These are phyloP conservation scores for Triangularia setosa DNA, from an alignment of 2,329 filamentous ascomycete species.

Conservation along the genomic window DNA sequence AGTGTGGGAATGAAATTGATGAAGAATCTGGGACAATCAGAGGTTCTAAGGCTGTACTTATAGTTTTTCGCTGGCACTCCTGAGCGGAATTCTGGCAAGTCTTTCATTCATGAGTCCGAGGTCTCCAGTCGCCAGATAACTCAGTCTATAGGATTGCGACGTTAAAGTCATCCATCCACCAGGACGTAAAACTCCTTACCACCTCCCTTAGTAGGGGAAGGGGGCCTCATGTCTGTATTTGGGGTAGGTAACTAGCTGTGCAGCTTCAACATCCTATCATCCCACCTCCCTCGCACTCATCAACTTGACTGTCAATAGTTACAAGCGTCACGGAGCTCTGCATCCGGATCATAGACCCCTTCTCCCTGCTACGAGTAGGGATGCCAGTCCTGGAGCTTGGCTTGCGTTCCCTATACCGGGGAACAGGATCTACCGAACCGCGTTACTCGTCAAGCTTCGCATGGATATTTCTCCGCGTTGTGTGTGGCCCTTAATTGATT, in stretches of 20 bases:
- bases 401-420: background rate
- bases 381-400: background rate
- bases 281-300: too few relatives aligned
- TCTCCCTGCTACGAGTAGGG: background rate
- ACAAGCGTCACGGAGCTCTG: background rate
- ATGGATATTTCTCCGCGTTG: too few relatives aligned
- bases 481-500: too few relatives aligned
- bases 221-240: too few relatives aligned
- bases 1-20: background rate
- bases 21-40: background rate
- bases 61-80: background rate
- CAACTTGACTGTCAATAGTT: background rate
- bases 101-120: background rate
- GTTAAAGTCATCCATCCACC: too few relatives aligned
- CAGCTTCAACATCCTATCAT: too few relatives aligned
- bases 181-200: too few relatives aligned
- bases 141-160: background rate
- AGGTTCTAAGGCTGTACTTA: background rate
- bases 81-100: background rate
- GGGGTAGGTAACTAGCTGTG: too few relatives aligned
- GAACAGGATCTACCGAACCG: background rate
- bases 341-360: background rate
- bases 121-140: background rate
- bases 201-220: too few relatives aligned
- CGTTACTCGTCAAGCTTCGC: too few relatives aligned